Evolutionary conservation across 495 filamentous ascomycete species (phyloP), one percentile per base, ranked within the genome.

Genomic region (Penicillium chermesinum): DNA sequence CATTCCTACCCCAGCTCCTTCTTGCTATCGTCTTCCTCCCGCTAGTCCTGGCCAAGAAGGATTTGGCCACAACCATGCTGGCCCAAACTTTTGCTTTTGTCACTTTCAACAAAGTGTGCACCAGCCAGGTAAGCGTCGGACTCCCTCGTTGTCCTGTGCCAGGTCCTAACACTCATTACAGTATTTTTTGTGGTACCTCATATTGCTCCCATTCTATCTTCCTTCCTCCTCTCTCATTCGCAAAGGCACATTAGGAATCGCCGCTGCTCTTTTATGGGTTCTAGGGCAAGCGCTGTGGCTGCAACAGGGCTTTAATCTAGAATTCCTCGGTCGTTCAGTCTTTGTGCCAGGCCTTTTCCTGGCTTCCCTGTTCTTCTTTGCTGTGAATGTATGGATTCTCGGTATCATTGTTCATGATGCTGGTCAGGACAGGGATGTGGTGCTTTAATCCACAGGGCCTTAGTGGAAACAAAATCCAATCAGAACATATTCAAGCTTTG

Each of bases 51-150:
- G 88, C 88, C 7, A 95, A 91, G 66, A 86, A 80, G 60, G 82
- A 87, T 58, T 75, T 98, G 0, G 75, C 93, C 1, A 77, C 83
- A 1, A 79, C 90, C n/a, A 88, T 97, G 83, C 78, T 98, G n/a
- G 89, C 88, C n/a, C 93, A 98, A 69, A 97, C 94, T 0, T 96
- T 96, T 63, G 87, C 93, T 0, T 98, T 98, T 66, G 93, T 97
- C 5, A 82, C 88, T 4, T 97, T 95, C 48, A 98, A 98, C 63
- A 98, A 98, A 73, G 93, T 98, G 14, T 96, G 91, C 77, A 98
- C 93, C 1, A 91, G 87, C 59, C 93, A 97, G 79, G 89, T 93
- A 80, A 52, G 61, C 35, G 46, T 13, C 32, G 2, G 10, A 16
- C 36, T 0, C 22, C 27, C 41, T 38, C 19, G 2, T 14, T 34